Evolutionary conservation across 2,329 filamentous ascomycete genomes (phyloP).

Genomic region (Diaporthe longicolla): DNA sequence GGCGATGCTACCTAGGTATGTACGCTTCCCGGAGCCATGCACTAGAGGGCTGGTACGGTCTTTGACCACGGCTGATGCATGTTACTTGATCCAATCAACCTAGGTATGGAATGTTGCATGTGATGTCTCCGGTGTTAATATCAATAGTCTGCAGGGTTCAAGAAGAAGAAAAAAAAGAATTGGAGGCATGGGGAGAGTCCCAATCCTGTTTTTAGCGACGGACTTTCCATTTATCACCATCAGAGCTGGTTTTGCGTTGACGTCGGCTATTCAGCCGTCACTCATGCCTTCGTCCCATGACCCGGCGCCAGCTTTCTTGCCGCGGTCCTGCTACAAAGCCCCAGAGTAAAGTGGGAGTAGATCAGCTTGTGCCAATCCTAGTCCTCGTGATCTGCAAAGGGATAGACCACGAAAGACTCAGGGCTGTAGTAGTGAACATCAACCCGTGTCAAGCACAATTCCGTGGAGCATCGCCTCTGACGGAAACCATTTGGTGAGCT

Average conservation of each 20-base stretch:
- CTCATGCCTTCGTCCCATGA: not conserved
- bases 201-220: too few species aligned
- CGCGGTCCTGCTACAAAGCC: not conserved
- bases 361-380: not conserved
- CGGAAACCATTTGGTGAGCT: not conserved
- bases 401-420: not conserved
- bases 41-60: not conserved
- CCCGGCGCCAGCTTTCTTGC: not conserved
- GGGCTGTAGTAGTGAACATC: not conserved
- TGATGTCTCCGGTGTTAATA: not conserved
- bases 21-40: conserved; percentile 5
- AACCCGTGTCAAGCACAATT: not conserved
- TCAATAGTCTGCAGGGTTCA: not conserved
- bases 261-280: not conserved
- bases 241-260: too few species aligned
- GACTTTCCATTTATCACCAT: not conserved
- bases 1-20: too few species aligned
- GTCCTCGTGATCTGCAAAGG: not conserved
- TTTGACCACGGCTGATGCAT: not conserved
- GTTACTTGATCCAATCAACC: not conserved
- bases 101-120: not conserved
- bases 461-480: not conserved
- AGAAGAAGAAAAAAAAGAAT: not conserved
- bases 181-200: too few species aligned
- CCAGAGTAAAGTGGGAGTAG: not conserved